phyloP scores from a whole-genome alignment of 495 filamentous ascomycete genomes.

The Penicillium odoratum region DNA sequence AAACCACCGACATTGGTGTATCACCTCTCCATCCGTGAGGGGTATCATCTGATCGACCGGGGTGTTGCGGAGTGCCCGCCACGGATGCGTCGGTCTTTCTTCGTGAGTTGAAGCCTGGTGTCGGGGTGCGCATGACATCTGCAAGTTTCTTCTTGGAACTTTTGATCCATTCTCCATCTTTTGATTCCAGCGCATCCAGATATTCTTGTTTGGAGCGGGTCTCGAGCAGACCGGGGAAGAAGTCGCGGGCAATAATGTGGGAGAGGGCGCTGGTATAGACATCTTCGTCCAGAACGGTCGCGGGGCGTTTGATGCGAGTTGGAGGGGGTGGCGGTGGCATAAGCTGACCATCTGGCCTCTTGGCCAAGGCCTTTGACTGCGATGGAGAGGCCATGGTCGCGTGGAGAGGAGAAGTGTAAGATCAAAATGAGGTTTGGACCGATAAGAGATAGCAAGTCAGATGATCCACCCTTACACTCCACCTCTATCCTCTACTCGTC shows the following conservation, averaged over 20 bases:
- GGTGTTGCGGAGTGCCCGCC: constrained; percentile 28
- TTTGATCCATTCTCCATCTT: constrained; percentile 82
- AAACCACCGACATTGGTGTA: constrained; percentile 63
- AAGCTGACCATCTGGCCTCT: constrained; percentile 62
- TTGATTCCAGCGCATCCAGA: constrained; percentile 82
- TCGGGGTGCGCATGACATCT: constrained; percentile 76
- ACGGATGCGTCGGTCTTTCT: constrained; percentile 34
- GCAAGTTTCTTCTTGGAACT: constrained; percentile 70
- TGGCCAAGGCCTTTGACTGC: constrained; percentile 36
- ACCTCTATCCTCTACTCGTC: not conserved
- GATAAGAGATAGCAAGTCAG: constrained; percentile 14
- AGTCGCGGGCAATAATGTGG: constrained; percentile 94
- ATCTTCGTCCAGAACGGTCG: constrained; percentile 90
- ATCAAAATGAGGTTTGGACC: constrained; percentile 2
- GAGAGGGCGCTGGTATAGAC: constrained; percentile 87
- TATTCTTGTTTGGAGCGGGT: constrained; percentile 87
- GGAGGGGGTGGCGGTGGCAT: constrained; percentile 90
- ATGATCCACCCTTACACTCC: constrained; percentile 6
- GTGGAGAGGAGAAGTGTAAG: not conserved
- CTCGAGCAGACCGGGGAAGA: constrained; percentile 90
- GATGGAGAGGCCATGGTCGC: constrained; percentile 7
- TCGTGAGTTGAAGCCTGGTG: constrained; percentile 44
- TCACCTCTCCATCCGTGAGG: constrained; percentile 55
- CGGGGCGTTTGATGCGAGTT: constrained; percentile 90
- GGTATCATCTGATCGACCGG: constrained; percentile 54